Percentiles rank a stretch among this genome's conserved stretches.
phyloP scores from a whole-genome alignment of 2,329 filamentous ascomycete species.

The Cercospora sojina region DNA sequence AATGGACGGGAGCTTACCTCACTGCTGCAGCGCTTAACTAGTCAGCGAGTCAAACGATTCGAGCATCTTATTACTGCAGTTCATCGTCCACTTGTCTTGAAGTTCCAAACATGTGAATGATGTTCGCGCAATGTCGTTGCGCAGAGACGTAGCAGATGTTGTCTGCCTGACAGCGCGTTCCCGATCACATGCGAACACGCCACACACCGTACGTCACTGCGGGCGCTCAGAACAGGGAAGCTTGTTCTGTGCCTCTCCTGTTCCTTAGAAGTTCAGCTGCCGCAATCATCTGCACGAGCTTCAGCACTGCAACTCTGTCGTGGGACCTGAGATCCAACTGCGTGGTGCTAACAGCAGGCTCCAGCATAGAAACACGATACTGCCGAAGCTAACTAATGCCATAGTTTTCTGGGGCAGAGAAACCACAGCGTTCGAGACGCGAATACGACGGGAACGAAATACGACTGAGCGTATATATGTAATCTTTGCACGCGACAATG shows the following conservation, averaged over 20 bases:
- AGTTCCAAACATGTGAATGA: neutral
- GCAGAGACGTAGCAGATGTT: neutral
- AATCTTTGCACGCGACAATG: slow-evolving; percentile 8
- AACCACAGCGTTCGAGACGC: neutral
- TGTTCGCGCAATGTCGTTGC: neutral
- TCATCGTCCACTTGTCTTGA: neutral
- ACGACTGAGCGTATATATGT: slow-evolving; percentile 1
- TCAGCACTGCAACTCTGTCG: neutral
- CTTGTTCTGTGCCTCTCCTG: neutral
- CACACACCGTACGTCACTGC: slow-evolving; percentile 3
- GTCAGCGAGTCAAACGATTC: neutral
- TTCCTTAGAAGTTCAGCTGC: neutral
- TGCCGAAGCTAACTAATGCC: slow-evolving; percentile 1
- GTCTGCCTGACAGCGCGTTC: neutral
- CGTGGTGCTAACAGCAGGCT: neutral
- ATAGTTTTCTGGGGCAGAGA: slow-evolving; percentile 3
- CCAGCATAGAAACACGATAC: neutral
- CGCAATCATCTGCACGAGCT: neutral
- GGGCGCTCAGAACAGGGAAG: slow-evolving; percentile 5
- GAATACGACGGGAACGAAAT: slow-evolving; percentile 4
- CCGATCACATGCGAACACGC: neutral
- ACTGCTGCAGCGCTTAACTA: neutral
- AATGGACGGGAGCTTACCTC: neutral
- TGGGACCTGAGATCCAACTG: neutral
- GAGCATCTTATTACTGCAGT: neutral